Evolutionary conservation across 1,139 yeast species (phyloP).

Genomic region (Geotrichum reessii): DNA sequence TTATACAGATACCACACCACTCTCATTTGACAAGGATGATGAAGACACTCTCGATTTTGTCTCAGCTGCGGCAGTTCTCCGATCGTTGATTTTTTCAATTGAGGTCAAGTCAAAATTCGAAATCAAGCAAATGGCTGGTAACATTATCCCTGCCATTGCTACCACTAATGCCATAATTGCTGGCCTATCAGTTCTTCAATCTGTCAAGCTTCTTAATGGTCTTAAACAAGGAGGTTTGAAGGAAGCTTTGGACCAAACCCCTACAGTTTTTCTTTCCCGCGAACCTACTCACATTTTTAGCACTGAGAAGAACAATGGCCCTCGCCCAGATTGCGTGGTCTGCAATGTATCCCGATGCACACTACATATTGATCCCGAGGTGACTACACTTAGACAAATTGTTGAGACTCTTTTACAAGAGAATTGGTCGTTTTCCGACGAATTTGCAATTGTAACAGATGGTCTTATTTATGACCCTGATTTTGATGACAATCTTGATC

Average conservation of each 20-base stretch:
- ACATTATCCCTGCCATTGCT: constrained; percentile 96
- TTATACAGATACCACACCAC: constrained; percentile 25
- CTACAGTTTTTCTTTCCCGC: constrained; percentile 30
- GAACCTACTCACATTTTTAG: constrained; percentile 65
- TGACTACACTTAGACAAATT: constrained; percentile 40
- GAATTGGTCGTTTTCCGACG: constrained; percentile 57
- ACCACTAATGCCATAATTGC: constrained; percentile 95
- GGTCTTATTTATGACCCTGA: constrained; percentile 77
- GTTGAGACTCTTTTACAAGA: constrained; percentile 43
- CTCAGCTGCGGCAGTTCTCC: constrained; percentile 76
- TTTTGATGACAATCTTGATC: constrained; percentile 69
- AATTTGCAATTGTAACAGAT: constrained; percentile 57
- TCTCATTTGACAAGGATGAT: constrained; percentile 91
- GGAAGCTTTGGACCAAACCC: constrained; percentile 1
- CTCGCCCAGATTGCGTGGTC: constrained; percentile 65
- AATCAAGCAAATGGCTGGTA: constrained; percentile 91
- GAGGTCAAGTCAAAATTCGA: constrained; percentile 76
- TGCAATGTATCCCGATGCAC: constrained; percentile 61
- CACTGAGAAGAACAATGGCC: constrained; percentile 53
- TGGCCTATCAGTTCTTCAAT: constrained; percentile 74
- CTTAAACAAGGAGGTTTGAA: constrained; percentile 12
- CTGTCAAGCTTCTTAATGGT: constrained; percentile 48
- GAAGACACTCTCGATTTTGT: constrained; percentile 85
- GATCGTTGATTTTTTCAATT: constrained; percentile 69
- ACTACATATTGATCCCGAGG: constrained; percentile 36